Conservation (phyloP, 768 basidiomycete genomes). For the Psilocybe cyanescens region DNA sequence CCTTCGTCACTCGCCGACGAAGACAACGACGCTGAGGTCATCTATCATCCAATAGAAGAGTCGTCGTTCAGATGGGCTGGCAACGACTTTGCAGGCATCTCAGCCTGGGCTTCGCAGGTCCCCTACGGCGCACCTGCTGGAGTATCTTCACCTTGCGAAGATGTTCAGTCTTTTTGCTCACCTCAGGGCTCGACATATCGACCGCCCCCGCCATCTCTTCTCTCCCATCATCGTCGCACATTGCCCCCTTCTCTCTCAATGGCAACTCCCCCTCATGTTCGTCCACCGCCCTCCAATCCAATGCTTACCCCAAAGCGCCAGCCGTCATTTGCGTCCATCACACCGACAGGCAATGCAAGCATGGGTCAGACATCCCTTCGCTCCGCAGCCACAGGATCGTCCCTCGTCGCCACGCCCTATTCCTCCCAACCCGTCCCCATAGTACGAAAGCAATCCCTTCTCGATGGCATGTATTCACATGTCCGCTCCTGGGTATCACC, state of each 20-base stretch:
- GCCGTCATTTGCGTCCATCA: constrained; percentile 31
- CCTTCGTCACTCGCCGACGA: constrained; percentile 6
- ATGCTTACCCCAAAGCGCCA: constrained; percentile 37
- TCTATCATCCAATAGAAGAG: constrained; percentile 25
- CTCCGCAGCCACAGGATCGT: constrained; percentile 49
- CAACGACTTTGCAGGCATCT: constrained; percentile 46
- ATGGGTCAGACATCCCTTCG: constrained; percentile 36
- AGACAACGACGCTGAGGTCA: constrained; percentile 29
- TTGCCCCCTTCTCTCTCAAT: constrained; percentile 55
- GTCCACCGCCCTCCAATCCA: constrained; percentile 33
- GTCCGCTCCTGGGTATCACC: constrained; percentile 51
- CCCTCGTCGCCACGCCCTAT: constrained; percentile 51
- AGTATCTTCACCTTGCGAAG: constrained; percentile 16
- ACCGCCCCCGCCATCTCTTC: constrained; percentile 37
- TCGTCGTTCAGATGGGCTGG: constrained; percentile 35
- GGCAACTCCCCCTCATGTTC: constrained; percentile 39
- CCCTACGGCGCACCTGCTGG: constrained; percentile 33
- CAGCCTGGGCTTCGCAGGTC: constrained; percentile 48
- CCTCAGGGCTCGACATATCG: constrained; percentile 22
- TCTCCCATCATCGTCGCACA: constrained; percentile 41
- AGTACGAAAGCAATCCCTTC: constrained; percentile 32
- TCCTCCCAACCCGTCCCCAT: constrained; percentile 43
- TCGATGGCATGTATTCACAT: constrained; percentile 43
- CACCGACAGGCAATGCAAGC: constrained; percentile 32
- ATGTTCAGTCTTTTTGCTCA: constrained; percentile 16